Conservation (phyloP, 495 filamentous ascomycete species). For the Lichenothelia convexa region DNA sequence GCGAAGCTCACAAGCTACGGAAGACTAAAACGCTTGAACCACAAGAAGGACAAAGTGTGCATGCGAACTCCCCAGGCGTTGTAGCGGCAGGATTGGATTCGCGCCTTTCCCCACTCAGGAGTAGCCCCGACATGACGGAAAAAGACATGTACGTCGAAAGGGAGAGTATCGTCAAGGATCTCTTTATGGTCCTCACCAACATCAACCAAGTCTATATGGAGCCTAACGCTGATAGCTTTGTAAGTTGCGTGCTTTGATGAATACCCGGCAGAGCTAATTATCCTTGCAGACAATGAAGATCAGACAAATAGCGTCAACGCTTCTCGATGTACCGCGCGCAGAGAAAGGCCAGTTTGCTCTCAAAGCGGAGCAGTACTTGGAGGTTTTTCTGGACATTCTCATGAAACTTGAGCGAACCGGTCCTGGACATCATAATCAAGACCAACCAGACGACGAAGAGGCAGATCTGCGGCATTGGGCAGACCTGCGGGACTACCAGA, state of each 20-base stretch:
- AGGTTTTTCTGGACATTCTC: constrained; percentile 49
- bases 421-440: constrained; percentile 14
- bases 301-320: constrained; percentile 55
- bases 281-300: constrained; percentile 28
- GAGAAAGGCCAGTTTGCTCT: constrained; percentile 35
- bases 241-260: constrained; percentile 17
- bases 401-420: constrained; percentile 46
- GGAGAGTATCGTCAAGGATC: constrained; percentile 54
- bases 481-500: constrained; percentile 53
- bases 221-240: constrained; percentile 56
- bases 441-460: constrained; percentile 42
- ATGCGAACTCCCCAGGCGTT: constrained; percentile 8
- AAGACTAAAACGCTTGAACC: not conserved
- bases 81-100: constrained; percentile 13
- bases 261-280: constrained; percentile 33
- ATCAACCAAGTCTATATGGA: constrained; percentile 69
- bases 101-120: constrained; percentile 5
- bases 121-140: constrained; percentile 20
- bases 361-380: constrained; percentile 46
- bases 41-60: not conserved
- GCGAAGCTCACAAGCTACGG: constrained; percentile 29
- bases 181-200: constrained; percentile 47
- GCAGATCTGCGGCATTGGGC: constrained; percentile 55
- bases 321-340: constrained; percentile 42
- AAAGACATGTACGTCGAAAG: constrained; percentile 46